Evolutionary conservation across 345 rosid species (phyloP).

Genomic region (Hibiscus tridactylites): DNA sequence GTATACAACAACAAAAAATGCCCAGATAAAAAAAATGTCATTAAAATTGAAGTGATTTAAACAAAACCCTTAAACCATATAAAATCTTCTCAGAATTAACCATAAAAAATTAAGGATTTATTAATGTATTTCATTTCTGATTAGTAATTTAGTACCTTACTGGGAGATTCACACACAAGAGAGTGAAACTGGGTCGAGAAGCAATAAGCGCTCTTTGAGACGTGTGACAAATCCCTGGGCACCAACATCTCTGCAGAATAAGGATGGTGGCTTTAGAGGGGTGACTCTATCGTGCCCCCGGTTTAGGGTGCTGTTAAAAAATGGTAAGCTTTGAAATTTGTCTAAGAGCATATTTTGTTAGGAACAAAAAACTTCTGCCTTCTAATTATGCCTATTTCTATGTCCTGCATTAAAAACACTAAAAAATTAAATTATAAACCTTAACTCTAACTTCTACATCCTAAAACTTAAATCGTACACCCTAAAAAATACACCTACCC

Average conservation of each 20-base stretch:
- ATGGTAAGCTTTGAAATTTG: too few species aligned
- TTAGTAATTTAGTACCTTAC: too few species aligned
- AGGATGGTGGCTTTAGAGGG: background rate
- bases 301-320: too few species aligned
- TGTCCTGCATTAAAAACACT: too few species aligned
- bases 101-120: background rate
- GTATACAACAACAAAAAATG: background rate
- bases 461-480: too few species aligned
- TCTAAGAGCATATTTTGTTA: too few species aligned
- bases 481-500: too few species aligned
- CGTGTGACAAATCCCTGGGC: conserved; percentile 43
- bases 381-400: too few species aligned
- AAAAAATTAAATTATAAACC: too few species aligned
- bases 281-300: too few species aligned
- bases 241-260: conserved; percentile 31
- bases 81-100: conserved; percentile 23
- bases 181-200: conserved; percentile 28
- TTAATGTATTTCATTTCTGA: background rate
- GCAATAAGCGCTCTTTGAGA: conserved; percentile 26
- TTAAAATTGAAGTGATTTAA: background rate
- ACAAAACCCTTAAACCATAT: conserved; percentile 35
- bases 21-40: background rate
- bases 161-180: conserved; percentile 24
- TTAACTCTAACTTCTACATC: too few species aligned
- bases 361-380: too few species aligned